Base-by-base conservation (phyloP, 192 early-diverging fungal genomes). In the Gonapodya prolifera region DNA sequence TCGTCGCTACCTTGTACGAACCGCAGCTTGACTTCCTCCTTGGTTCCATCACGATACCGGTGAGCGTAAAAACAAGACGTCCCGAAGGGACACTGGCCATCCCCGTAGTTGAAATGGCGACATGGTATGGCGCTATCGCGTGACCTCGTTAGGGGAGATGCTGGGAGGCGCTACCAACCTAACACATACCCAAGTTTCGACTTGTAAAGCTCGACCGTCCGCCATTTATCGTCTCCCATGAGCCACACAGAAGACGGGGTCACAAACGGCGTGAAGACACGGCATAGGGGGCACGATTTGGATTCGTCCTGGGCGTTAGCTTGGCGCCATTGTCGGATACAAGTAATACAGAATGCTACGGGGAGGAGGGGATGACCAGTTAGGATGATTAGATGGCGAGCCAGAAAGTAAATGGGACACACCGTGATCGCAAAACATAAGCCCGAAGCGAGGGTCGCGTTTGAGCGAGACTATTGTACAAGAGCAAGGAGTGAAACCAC, bases 401-500 rank as follows among this genome's bases (percentile, higher is more conserved):
- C 13, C 45, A 69, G 45, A 69, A 69, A 69, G 45, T n/a, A n/a
- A n/a, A n/a, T n/a, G n/a, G n/a, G n/a, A n/a, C n/a, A n/a, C 83
- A 77, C 87, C 86, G 75, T 88, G 87, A 2, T 87, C 83, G 61
- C 87, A 88, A 18, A 82, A 75, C 36, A 87, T 70, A 23, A 88
- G 75, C 61, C 85, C 87, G 80, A 86, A 88, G 23, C 87, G 78
- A 33, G 84, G 80, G 74, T 87, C 85, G 28, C 77, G 33, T 78
- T 87, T 87, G 45, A 8, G 45, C 45, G 45, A 69, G 13, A 69
- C n/a, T n/a, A 69, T n/a, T 69, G 8, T n/a, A 69, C 13, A 16
- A n/a, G n/a, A 69, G 45, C 45, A 69, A n/a, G n/a, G n/a, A n/a
- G n/a, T n/a, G n/a, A n/a, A n/a, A n/a, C n/a, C n/a, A n/a, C n/a